These are phyloP conservation scores for Penium margaritaceum DNA, from an alignment of 139 green algal genomes.

Conservation along the genomic window DNA sequence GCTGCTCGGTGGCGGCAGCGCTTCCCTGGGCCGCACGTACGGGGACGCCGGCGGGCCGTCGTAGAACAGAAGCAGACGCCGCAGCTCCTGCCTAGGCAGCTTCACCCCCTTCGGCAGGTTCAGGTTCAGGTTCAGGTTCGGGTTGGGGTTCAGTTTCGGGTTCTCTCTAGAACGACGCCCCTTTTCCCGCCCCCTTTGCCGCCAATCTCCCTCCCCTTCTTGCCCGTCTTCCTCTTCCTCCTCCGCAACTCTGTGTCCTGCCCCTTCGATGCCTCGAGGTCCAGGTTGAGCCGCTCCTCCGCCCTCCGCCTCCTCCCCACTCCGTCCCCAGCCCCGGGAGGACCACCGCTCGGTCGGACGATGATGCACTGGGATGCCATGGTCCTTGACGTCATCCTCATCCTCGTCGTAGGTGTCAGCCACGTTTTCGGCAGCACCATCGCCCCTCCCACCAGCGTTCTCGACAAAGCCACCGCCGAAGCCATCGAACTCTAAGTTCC, in stretches of 20 bases:
- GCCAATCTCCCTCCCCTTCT: neutral
- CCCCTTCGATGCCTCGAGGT: too few relatives aligned
- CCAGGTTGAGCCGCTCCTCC: too few relatives aligned
- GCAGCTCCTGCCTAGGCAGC: slow-evolving; percentile 19
- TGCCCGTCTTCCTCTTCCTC: neutral
- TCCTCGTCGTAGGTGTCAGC: too few relatives aligned
- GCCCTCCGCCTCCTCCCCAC: too few relatives aligned
- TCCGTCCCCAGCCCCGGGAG: too few relatives aligned
- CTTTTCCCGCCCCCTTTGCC: neutral
- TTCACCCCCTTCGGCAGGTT: slow-evolving; percentile 22
- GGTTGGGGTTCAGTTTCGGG: neutral
- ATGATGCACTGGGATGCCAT: too few relatives aligned
- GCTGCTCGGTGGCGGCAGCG: neutral
- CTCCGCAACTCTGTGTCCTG: neutral
- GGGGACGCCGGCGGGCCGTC: slow-evolving; percentile 19
- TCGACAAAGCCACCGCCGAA: too few relatives aligned
- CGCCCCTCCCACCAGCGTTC: too few relatives aligned
- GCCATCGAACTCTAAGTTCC: too few relatives aligned
- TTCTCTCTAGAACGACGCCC: neutral
- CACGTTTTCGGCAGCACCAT: too few relatives aligned
- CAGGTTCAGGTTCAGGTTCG: slow-evolving; percentile 9
- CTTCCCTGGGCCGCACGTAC: neutral
- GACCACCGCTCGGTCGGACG: too few relatives aligned
- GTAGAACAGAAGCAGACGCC: slow-evolving; percentile 12
- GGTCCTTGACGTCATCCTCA: too few relatives aligned